A percentile compares a stretch with the other conserved stretches of the same genome.
Evolutionary conservation across 805 yeast species (phyloP).

Genomic region (Cyberlindnera meyerae): DNA sequence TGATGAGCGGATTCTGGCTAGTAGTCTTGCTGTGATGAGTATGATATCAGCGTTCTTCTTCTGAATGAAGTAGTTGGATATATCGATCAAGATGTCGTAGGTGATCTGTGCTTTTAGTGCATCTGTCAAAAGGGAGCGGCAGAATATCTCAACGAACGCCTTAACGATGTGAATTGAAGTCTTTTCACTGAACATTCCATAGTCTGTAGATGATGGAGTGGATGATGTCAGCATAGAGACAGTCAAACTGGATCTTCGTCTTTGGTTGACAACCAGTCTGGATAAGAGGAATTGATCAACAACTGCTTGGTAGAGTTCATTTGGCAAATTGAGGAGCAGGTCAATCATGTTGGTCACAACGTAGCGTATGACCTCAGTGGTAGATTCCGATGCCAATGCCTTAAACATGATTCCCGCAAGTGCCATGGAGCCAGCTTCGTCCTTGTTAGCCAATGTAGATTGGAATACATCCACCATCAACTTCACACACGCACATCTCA

Average conservation of each 20-base stretch:
- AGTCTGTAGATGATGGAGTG: background rate
- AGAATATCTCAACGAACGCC: slow-evolving; percentile 26
- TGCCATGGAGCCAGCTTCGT: slow-evolving; percentile 13
- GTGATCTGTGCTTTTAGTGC: slow-evolving; percentile 27
- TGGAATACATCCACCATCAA: slow-evolving; percentile 24
- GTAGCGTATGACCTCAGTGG: slow-evolving; percentile 28
- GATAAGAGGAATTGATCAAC: slow-evolving; percentile 24
- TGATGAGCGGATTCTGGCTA: slow-evolving; percentile 51
- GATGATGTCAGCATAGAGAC: slow-evolving; percentile 10
- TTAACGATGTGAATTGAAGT: slow-evolving; percentile 17
- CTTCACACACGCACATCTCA: slow-evolving; percentile 30
- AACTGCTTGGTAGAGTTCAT: slow-evolving; percentile 16
- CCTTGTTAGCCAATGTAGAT: slow-evolving; percentile 14
- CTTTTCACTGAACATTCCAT: slow-evolving; percentile 10
- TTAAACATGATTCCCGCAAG: slow-evolving; percentile 15
- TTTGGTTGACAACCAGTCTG: slow-evolving; percentile 11
- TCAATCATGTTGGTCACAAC: slow-evolving; percentile 27
- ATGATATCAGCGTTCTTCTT: slow-evolving; percentile 34
- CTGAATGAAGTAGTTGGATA: slow-evolving; percentile 34
- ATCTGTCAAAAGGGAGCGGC: slow-evolving; percentile 20
- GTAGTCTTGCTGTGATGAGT: slow-evolving; percentile 45
- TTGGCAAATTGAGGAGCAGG: slow-evolving; percentile 10
- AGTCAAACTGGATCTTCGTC: slow-evolving; percentile 27
- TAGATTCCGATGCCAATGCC: slow-evolving; percentile 16
- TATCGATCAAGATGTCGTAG: slow-evolving; percentile 23